These are phyloP conservation scores for Gymnopus androsaceus DNA, from an alignment of 1,284 basidiomycete genomes.

Conservation along the genomic window DNA sequence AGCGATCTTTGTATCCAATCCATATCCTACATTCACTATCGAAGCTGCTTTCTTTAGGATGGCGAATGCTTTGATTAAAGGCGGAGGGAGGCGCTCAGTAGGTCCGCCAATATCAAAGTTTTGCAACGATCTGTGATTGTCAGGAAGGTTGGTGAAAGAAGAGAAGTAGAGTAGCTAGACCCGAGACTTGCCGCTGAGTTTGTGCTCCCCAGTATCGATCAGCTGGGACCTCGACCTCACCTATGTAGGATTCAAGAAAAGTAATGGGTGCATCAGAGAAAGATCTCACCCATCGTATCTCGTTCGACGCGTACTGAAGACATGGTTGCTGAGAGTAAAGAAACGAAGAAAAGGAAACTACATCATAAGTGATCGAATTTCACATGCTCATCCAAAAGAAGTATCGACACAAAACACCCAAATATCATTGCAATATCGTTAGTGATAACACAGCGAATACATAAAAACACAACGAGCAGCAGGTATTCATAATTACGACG, in stretches of 20 bases:
- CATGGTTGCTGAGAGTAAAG: not conserved
- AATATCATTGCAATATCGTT: too few species aligned
- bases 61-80: constrained; percentile 97
- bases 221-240: constrained; percentile 90
- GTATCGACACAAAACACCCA: too few species aligned
- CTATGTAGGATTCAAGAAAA: too few species aligned
- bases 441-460: constrained; percentile 5
- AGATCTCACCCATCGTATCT: too few species aligned
- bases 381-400: too few species aligned
- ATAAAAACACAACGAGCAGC: not conserved
- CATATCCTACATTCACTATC: constrained; percentile 88
- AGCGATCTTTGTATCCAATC: constrained; percentile 87
- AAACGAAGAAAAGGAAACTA: too few species aligned
- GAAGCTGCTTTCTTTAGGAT: constrained; percentile 99
- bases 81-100: constrained; percentile 88
- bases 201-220: constrained; percentile 99
- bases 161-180: not conserved
- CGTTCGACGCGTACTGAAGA: not conserved
- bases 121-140: constrained; percentile 74
- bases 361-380: too few species aligned
- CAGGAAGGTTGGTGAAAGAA: constrained; percentile 10
- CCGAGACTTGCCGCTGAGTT: constrained; percentile 78
- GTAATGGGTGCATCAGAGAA: too few species aligned
- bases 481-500: not conserved
- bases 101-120: constrained; percentile 99